A percentile compares a stretch with the other conserved stretches of the same genome.
phyloP scores from a whole-genome alignment of 1,284 basidiomycete species.

The Austropuccinia psidii region DNA sequence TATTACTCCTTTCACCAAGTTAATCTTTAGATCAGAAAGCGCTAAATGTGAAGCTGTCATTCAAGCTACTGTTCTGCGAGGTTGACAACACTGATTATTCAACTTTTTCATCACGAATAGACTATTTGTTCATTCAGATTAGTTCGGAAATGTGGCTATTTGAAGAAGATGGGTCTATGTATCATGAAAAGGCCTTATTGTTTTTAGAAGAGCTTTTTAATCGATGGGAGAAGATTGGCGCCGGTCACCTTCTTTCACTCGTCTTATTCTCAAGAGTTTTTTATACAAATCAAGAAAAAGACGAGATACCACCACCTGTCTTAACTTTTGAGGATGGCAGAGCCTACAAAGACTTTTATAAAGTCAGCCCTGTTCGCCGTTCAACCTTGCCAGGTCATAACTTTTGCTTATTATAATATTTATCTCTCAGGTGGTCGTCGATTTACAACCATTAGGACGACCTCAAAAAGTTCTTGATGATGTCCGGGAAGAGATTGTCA shows the following conservation, averaged over 20 bases:
- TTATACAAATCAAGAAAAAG: conserved; percentile 74
- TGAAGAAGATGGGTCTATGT: conserved; percentile 88
- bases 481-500: conserved; percentile 52
- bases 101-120: not conserved
- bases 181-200: conserved; percentile 85
- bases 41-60: conserved; percentile 56
- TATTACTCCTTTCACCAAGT: conserved; percentile 73
- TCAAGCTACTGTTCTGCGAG: not conserved
- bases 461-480: conserved; percentile 78
- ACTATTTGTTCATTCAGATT: conserved; percentile 82
- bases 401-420: not conserved
- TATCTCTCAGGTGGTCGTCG: conserved; percentile 68
- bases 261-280: conserved; percentile 89
- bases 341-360: conserved; percentile 85
- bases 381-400: not conserved
- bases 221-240: conserved; percentile 70
- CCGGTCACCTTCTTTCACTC: conserved; percentile 89
- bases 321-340: conserved; percentile 62
- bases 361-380: conserved; percentile 39
- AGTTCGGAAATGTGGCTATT: conserved; percentile 96
- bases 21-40: conserved; percentile 81
- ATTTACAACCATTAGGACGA: conserved; percentile 76
- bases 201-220: conserved; percentile 77
- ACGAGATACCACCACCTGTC: conserved; percentile 58
- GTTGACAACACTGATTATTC: not conserved